Base-by-base conservation (phyloP, 352 stramenopile genomes). In the Phytophthora megakarya region DNA sequence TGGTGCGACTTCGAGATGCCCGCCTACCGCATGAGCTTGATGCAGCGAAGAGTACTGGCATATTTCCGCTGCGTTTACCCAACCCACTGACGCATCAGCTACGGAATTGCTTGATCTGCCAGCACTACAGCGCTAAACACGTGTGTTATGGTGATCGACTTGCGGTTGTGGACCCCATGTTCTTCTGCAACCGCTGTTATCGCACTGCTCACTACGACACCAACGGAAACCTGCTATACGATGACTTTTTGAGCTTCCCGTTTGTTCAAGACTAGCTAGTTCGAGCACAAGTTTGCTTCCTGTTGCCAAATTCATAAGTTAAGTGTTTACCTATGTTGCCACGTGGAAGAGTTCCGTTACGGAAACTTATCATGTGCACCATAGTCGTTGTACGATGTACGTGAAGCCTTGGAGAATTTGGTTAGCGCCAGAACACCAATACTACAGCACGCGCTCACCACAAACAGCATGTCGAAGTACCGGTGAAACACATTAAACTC, bases 381-480 rank as follows among this genome's bases (percentile, higher is more conserved):
- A 49, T 90, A 93, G 66, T 94, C 83, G 46, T 85, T 90, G 43
- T 84, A 87, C 18, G 72, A 67, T 1, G 81, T 91, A 11, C 86
- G 84, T 13, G 86, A 95, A 3, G 83, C 84, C 47, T 91, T 92
- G 7, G 86, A 92, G 43, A 87, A 92, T 52, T 92, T 90, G 40
- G 89, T 81, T 8, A 92, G 52, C 9, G 65, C 73, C 26, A 95
- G 51, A 8, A 82, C 65, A 3, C 67, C 77, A 10, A 92, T 67
- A 53, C 84, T 92, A 56, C 74, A 85, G 6, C 56, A 84, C 8
- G 86, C 80, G 25, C 86, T 95, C 10, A 93, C 65, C 4, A 95
- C 86, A 42, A 95, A 95, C 62, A 92, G 83, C 58, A 92, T 85
- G 67, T 95, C 86, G 45, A 93, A 93, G 65, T 90, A 95, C 21